phyloP scores from a whole-genome alignment of 306 rosid genomes.

The Quillaja saponaria region DNA sequence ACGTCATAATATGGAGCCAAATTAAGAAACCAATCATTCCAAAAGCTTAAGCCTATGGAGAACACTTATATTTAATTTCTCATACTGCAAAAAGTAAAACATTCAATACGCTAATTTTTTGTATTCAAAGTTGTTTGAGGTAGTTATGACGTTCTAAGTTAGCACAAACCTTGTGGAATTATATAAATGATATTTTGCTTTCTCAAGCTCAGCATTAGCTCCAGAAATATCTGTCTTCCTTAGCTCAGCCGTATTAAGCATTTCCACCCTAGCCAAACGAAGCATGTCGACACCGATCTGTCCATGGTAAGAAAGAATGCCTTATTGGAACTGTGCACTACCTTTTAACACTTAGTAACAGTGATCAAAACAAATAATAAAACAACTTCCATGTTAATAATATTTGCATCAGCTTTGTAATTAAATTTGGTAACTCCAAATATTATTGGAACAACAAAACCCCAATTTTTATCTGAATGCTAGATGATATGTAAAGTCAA shows the following conservation, averaged over 20 bases:
- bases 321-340: no score
- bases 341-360: conserved; percentile 8
- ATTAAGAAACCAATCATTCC: no score
- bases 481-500: no score
- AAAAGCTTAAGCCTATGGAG: no score
- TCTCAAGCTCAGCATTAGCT: conserved; percentile 58
- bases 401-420: conserved; percentile 25
- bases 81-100: no score
- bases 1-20: no score
- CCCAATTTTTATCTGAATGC: not conserved
- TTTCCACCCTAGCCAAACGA: conserved; percentile 64
- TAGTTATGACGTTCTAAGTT: no score
- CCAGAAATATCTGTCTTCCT: conserved; percentile 43
- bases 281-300: conserved; percentile 84
- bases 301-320: conserved; percentile 22
- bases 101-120: no score
- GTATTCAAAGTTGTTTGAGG: conserved; percentile 25
- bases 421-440: conserved; percentile 14
- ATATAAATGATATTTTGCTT: conserved; percentile 50
- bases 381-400: conserved; percentile 3
- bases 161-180: conserved; percentile 63
- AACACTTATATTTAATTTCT: no score
- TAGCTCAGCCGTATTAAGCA: conserved; percentile 48
- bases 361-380: not conserved
- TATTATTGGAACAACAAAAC: conserved; percentile 17